Conservation (phyloP, 345 rosid genomes). For the Camelina hispida region DNA sequence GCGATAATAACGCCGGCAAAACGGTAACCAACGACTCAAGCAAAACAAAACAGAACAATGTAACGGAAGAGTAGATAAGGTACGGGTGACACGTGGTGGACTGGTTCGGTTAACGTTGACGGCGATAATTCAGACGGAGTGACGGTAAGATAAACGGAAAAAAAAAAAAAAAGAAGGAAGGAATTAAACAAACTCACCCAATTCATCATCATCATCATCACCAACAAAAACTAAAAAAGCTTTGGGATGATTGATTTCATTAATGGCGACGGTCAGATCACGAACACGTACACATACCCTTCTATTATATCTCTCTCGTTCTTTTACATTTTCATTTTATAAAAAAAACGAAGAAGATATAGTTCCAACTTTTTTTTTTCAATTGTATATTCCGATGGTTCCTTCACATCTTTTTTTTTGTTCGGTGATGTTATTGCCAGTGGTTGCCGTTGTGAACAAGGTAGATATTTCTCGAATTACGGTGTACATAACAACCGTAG, state of each 20-base stretch:
- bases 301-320: conserved; percentile 29
- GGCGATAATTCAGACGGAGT: conserved; percentile 20
- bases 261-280: conserved; percentile 40
- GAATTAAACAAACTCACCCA: conserved; percentile 37
- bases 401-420: conserved; percentile 16
- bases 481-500: conserved; percentile 59
- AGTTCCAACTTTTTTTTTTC: not conserved
- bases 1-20: conserved; percentile 9
- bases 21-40: conserved; percentile 26
- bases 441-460: conserved; percentile 77
- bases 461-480: conserved; percentile 60
- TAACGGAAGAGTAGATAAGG: conserved; percentile 23
- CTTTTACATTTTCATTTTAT: conserved; percentile 18
- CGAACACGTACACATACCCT: conserved; percentile 29
- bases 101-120: conserved; percentile 16
- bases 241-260: conserved; percentile 35
- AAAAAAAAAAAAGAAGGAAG: not conserved
- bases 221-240: conserved; percentile 20
- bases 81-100: conserved; percentile 10
- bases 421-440: conserved; percentile 59
- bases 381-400: not conserved
- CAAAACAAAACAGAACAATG: not conserved
- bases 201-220: conserved; percentile 12
- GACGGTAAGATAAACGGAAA: conserved; percentile 4
- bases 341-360: conserved; percentile 8